Percentiles rank a stretch among this genome's conserved stretches.
Evolutionary conservation across 768 basidiomycete species (phyloP).

Genomic region (Auricularia cornea): DNA sequence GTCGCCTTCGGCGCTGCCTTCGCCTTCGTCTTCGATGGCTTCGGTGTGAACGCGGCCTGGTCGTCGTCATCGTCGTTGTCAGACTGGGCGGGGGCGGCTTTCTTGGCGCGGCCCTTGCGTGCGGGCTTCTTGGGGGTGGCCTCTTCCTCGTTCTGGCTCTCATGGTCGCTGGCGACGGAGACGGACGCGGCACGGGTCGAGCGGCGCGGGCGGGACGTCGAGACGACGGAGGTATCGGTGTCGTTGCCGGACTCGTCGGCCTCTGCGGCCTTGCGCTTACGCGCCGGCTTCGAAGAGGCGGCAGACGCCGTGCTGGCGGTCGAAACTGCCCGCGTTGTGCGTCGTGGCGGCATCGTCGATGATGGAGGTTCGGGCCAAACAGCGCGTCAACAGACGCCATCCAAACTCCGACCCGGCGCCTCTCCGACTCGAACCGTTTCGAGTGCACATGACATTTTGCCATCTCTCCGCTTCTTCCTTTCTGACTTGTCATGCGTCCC

Average conservation of each 20-base stretch:
- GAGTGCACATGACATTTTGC: too few relatives aligned
- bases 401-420: too few relatives aligned
- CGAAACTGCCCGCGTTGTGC: neutral
- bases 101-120: neutral
- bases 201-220: neutral
- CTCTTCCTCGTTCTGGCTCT: neutral
- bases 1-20: neutral
- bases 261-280: neutral
- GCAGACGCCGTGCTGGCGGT: neutral
- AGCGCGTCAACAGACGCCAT: too few relatives aligned
- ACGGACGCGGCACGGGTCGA: neutral
- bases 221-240: neutral
- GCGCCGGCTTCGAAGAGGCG: neutral
- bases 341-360: neutral
- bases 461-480: too few relatives aligned
- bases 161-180: neutral
- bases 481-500: too few relatives aligned
- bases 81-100: neutral
- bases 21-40: neutral
- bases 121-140: neutral
- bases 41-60: neutral
- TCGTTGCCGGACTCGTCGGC: neutral
- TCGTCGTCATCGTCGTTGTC: neutral
- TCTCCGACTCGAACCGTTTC: too few relatives aligned
- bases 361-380: too few relatives aligned